These are phyloP conservation scores for Cystobasidium pallidum DNA, from an alignment of 1,284 basidiomycete genomes.

Conservation along the genomic window DNA sequence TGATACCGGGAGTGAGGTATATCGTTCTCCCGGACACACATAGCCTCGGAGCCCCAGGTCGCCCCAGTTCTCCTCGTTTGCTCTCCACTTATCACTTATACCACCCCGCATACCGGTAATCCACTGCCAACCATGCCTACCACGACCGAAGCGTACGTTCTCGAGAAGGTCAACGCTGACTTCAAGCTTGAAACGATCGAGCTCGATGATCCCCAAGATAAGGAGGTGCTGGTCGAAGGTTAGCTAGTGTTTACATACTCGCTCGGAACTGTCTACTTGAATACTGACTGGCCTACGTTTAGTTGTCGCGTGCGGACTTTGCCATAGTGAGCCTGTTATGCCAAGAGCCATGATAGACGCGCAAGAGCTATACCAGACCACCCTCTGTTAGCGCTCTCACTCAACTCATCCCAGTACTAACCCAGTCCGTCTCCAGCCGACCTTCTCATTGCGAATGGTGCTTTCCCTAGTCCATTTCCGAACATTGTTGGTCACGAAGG, in stretches of 20 bases:
- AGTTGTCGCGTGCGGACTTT: constrained; percentile 25
- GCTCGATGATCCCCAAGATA: constrained; percentile 35
- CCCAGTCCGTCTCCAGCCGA: neutral
- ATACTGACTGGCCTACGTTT: neutral
- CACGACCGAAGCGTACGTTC: constrained; percentile 38
- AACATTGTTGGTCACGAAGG: constrained; percentile 40
- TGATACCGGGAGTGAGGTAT: too few species aligned
- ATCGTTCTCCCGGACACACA: constrained; percentile 2
- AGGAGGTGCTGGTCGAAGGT: constrained; percentile 36
- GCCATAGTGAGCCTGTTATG: constrained; percentile 11
- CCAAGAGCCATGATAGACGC: too few species aligned
- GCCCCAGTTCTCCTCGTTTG: neutral
- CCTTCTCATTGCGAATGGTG: constrained; percentile 35
- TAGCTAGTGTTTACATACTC: neutral
- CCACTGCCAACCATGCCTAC: constrained; percentile 9
- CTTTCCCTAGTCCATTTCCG: constrained; percentile 30
- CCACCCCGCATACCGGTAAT: neutral
- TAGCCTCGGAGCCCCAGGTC: neutral
- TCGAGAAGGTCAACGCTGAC: constrained; percentile 31
- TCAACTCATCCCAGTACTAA: neutral
- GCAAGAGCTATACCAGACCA: neutral
- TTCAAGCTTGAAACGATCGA: constrained; percentile 37
- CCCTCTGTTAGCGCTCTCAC: neutral
- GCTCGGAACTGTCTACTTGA: too few species aligned
- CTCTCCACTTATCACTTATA: neutral